Conservation (phyloP, 2,329 filamentous ascomycete genomes). For the Curvularia eragrostidis region DNA sequence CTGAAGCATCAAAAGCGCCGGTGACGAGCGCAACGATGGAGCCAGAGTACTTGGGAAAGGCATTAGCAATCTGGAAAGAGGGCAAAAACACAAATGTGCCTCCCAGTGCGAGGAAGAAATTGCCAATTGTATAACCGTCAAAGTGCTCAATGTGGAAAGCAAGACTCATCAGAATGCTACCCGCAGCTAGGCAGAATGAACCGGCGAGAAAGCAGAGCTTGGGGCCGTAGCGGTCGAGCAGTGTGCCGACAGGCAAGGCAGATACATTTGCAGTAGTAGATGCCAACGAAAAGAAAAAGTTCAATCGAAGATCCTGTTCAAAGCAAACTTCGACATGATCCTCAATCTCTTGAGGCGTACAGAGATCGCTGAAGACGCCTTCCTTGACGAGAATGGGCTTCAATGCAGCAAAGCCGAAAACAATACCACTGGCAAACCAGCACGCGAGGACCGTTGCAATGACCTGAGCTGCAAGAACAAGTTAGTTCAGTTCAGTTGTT, state of each 20-base stretch:
- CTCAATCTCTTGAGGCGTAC: slow-evolving; percentile 45
- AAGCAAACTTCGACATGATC: slow-evolving; percentile 46
- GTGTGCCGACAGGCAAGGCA: slow-evolving; percentile 46
- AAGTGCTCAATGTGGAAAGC: slow-evolving; percentile 46
- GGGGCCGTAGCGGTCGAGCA: slow-evolving; percentile 49
- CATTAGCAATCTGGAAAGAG: slow-evolving; percentile 83
- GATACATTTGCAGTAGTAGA: slow-evolving; percentile 50
- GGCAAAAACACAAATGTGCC: slow-evolving; percentile 84
- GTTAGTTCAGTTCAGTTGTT: slow-evolving; percentile 21
- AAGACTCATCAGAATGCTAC: slow-evolving; percentile 48
- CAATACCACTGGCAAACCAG: slow-evolving; percentile 51
- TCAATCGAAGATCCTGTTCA: slow-evolving; percentile 49
- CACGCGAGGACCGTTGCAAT: slow-evolving; percentile 46
- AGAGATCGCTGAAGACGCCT: slow-evolving; percentile 48
- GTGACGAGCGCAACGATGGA: slow-evolving; percentile 81
- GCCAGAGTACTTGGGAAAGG: slow-evolving; percentile 77
- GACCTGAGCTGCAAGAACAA: slow-evolving; percentile 40
- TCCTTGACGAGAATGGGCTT: slow-evolving; percentile 51
- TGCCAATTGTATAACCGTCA: slow-evolving; percentile 68
- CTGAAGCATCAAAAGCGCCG: slow-evolving; percentile 83
- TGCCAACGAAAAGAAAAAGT: slow-evolving; percentile 49
- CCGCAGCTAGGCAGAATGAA: slow-evolving; percentile 41
- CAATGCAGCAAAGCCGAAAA: slow-evolving; percentile 51
- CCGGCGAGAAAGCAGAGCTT: slow-evolving; percentile 43
- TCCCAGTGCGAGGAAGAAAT: slow-evolving; percentile 77